Evolutionary conservation across 2,329 filamentous ascomycete species (phyloP).

Genomic region (Fusarium graminum): DNA sequence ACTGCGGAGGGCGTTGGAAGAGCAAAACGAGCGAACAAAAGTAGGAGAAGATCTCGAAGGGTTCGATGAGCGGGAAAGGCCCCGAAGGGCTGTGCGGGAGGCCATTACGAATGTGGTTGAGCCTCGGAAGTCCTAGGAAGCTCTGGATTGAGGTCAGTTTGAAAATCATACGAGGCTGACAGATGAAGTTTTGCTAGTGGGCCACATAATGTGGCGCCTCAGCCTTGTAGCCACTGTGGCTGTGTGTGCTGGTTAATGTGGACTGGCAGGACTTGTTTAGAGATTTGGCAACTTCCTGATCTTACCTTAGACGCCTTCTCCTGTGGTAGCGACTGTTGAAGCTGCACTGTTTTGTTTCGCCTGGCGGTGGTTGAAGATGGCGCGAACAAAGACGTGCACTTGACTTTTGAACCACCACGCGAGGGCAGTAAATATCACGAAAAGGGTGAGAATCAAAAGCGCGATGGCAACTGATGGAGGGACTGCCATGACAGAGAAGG

Average conservation of each 20-base stretch:
- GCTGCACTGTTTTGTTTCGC: constrained; percentile 12
- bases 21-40: constrained; percentile 49
- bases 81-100: constrained; percentile 50
- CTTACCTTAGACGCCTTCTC: constrained; percentile 33
- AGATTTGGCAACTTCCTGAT: background rate
- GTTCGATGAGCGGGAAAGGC: constrained; percentile 46
- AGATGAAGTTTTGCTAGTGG: constrained; percentile 46
- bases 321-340: constrained; percentile 28
- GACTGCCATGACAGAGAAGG: constrained; percentile 43
- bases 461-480: constrained; percentile 51
- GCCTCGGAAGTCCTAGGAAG: constrained; percentile 24
- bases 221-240: constrained; percentile 48
- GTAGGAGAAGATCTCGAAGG: constrained; percentile 29
- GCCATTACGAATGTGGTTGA: constrained; percentile 46
- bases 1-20: constrained; percentile 47
- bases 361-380: constrained; percentile 43
- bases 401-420: constrained; percentile 50
- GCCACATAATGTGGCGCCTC: constrained; percentile 16
- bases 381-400: constrained; percentile 51
- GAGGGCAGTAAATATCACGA: constrained; percentile 49
- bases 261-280: background rate
- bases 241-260: background rate
- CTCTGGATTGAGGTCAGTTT: constrained; percentile 44
- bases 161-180: constrained; percentile 50
- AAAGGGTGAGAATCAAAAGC: constrained; percentile 51